A percentile compares a stretch with the other conserved stretches of the same genome.
These are phyloP conservation scores for Exobasidium cylindrosporum DNA, from an alignment of 1,284 basidiomycete genomes.

Conservation along the genomic window DNA sequence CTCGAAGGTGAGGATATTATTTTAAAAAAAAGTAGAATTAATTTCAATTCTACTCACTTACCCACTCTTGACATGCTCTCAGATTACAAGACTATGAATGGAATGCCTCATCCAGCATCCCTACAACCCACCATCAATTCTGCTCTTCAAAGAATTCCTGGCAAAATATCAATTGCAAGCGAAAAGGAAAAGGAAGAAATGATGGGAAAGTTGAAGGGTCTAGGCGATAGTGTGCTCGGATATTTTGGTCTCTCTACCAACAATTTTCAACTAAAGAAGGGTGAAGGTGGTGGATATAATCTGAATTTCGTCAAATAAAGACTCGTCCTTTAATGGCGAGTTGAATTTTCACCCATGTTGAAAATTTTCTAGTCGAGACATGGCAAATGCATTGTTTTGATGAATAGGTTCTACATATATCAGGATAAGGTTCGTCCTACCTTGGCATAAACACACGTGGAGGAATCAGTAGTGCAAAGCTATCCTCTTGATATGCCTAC, in stretches of 20 bases:
- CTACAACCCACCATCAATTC: slow-evolving; percentile 51
- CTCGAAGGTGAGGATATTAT: slow-evolving; percentile 70
- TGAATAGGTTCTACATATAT: too few relatives aligned
- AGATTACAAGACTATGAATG: slow-evolving; percentile 66
- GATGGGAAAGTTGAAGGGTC: slow-evolving; percentile 83
- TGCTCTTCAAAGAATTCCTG: slow-evolving; percentile 56
- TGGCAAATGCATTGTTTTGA: too few relatives aligned
- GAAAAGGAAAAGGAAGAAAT: slow-evolving; percentile 88
- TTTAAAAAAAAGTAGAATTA: background rate
- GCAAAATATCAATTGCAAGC: slow-evolving; percentile 70
- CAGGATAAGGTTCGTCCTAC: too few relatives aligned
- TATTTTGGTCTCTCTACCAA: slow-evolving; percentile 56
- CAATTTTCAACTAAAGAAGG: slow-evolving; percentile 85
- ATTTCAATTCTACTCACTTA: background rate
- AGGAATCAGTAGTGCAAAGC: too few relatives aligned
- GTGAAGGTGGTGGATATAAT: slow-evolving; percentile 77
- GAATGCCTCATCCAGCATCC: slow-evolving; percentile 63
- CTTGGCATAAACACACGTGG: too few relatives aligned
- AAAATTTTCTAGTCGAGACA: too few relatives aligned
- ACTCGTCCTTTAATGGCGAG: too few relatives aligned
- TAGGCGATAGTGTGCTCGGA: slow-evolving; percentile 78
- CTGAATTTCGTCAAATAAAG: slow-evolving; percentile 70
- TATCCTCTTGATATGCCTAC: too few relatives aligned
- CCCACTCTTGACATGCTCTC: background rate
- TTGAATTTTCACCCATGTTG: too few relatives aligned